Evolutionary conservation across 768 basidiomycete species (phyloP), one percentile per base, ranked within the genome.

Genomic region (Suillus plorans): DNA sequence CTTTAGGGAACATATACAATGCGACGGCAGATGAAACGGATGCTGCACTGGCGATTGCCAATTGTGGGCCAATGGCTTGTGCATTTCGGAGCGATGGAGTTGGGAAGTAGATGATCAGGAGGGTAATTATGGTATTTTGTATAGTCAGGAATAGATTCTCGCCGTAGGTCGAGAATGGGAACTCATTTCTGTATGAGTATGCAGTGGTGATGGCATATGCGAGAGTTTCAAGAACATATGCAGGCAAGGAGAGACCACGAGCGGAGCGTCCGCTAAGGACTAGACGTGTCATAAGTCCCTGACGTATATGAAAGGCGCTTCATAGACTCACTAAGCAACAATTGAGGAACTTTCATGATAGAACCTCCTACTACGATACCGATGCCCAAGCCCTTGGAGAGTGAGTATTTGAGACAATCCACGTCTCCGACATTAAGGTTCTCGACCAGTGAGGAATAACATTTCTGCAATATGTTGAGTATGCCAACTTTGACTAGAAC

Each of bases 131-230:
- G 69, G 90, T 81, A 80, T 97, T 95, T 77, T 97, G 95, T 64
- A 95, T 72, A 37, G 93, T 89, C 58, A 99, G 84, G 86, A 98
- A 98, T 63, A 95, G 75, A 81, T 97, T 98, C 78, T 99, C 97
- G 72, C 97, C 97, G 66, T 98, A 99, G 0, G 97, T 98, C 22
- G 93, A 94, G 82, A 98, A 97, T 0, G 97, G 95, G 77, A 96
- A 98, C 28, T 81, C 76, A 72, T 94, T 90, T 28, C 94, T 84
- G 70, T 86, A 87, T 2, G 95, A 90, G 78, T 99, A 99, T 13
- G 88, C 87, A 34, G 95, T 85, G 0, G 89, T 95, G 71, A 99
- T 95, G 34, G 90, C 91, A 70, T 97, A 97, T 0, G 93, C 85
- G 36, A 92, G 80, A 0, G 97, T 98, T 74, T 99, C 97, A 25